phyloP scores from a whole-genome alignment of 495 filamentous ascomycete species.

The Penicillium maclennaniae region DNA sequence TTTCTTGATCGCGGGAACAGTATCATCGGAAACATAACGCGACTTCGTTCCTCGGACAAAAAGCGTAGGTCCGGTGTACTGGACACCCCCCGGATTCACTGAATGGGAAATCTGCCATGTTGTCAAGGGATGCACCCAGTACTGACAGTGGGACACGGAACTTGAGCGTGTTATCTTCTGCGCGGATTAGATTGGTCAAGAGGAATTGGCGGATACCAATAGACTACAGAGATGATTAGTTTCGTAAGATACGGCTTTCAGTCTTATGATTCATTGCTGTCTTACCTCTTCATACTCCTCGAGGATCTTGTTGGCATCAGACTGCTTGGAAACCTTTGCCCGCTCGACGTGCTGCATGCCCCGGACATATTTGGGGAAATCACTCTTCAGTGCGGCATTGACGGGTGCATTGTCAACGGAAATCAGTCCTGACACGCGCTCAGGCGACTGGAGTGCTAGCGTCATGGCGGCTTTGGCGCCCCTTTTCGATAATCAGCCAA shows the following conservation, averaged over 20 bases:
- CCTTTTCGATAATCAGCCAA: constrained; percentile 40
- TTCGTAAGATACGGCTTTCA: background rate
- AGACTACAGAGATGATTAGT: constrained; percentile 40
- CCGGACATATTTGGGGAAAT: constrained; percentile 77
- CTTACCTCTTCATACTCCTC: constrained; percentile 66
- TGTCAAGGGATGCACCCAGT: constrained; percentile 53
- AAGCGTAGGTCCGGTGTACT: constrained; percentile 73
- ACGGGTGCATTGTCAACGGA: constrained; percentile 92
- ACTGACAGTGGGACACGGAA: constrained; percentile 61
- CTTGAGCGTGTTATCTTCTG: constrained; percentile 40
- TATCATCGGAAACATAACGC: constrained; percentile 81
- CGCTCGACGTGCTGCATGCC: constrained; percentile 80
- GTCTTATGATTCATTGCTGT: background rate
- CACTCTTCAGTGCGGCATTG: constrained; percentile 64
- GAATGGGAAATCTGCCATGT: constrained; percentile 82
- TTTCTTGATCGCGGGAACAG: constrained; percentile 77
- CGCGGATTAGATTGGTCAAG: constrained; percentile 76
- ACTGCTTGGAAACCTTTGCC: constrained; percentile 56
- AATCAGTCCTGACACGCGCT: constrained; percentile 63
- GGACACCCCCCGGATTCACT: constrained; percentile 44
- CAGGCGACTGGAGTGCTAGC: constrained; percentile 66
- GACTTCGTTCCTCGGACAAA: constrained; percentile 82
- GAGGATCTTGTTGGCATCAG: constrained; percentile 78
- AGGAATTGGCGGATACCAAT: constrained; percentile 85
- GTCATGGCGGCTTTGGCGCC: constrained; percentile 95